Conservation (phyloP, 345 rosid species). For the Combretum micranthum region DNA sequence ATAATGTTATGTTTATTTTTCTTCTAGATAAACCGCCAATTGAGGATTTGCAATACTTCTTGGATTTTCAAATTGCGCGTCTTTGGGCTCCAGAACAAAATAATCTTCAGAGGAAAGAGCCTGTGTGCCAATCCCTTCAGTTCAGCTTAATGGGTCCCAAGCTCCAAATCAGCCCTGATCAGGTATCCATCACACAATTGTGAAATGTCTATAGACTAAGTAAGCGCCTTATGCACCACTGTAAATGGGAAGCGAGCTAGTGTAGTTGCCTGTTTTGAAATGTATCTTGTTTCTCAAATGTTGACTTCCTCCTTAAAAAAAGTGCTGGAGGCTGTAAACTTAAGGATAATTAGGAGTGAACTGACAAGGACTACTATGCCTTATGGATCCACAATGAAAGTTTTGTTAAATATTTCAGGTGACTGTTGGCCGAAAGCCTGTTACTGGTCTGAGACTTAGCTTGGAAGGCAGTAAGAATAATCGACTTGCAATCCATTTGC, state of each 20-base stretch:
- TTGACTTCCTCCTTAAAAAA: no score
- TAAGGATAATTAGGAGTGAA: no score
- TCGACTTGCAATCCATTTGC: conserved; percentile 81
- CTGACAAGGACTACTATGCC: no score
- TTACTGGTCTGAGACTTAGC: conserved; percentile 81
- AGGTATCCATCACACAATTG: conserved; percentile 38
- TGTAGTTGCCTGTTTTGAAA: no score
- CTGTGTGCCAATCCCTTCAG: conserved; percentile 82
- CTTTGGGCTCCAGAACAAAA: conserved; percentile 96
- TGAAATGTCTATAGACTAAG: neutral
- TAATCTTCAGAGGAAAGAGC: conserved; percentile 84
- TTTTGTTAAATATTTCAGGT: conserved; percentile 42
- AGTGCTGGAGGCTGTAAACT: no score
- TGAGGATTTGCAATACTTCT: conserved; percentile 92
- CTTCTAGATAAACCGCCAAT: conserved; percentile 87
- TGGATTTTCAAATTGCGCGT: conserved; percentile 81
- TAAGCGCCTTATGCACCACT: neutral
- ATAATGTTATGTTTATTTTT: conserved; percentile 7
- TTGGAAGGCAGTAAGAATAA: conserved; percentile 85
- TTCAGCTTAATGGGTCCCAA: conserved; percentile 99
- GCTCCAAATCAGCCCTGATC: conserved; percentile 85
- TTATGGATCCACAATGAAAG: no score
- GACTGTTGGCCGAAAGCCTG: conserved; percentile 94
- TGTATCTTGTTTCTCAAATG: no score
- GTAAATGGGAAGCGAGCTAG: no score